A percentile compares a stretch with the other conserved stretches of the same genome.
phyloP scores from a whole-genome alignment of 78 protist species.

The Creolimax fragrantissima region DNA sequence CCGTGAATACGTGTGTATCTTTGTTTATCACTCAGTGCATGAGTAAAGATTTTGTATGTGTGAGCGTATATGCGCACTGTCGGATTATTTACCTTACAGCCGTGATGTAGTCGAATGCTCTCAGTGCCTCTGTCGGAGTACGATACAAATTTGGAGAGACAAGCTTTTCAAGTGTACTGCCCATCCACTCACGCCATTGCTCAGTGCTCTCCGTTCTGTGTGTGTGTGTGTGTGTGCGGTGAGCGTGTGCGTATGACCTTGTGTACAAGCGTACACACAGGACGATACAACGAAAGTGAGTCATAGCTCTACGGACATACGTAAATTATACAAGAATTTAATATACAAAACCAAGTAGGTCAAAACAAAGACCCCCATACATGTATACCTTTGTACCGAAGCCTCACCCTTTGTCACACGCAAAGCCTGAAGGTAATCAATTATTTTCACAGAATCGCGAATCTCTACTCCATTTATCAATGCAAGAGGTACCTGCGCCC shows the following conservation, averaged over 20 bases:
- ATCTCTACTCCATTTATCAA: neutral
- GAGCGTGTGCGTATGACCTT: too few species aligned
- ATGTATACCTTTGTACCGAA: neutral
- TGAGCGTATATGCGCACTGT: too few species aligned
- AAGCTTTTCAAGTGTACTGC: neutral
- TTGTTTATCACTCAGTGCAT: too few species aligned
- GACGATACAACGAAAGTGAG: too few species aligned
- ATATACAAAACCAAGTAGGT: neutral
- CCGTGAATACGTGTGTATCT: too few species aligned
- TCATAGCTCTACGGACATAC: neutral
- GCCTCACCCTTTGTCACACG: neutral
- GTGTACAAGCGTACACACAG: too few species aligned
- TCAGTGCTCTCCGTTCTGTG: neutral
- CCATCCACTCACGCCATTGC: conserved; percentile 16
- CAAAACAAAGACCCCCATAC: neutral
- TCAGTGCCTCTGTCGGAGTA: neutral
- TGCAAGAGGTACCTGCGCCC: neutral
- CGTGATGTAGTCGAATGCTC: neutral
- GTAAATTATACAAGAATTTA: neutral
- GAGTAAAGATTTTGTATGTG: too few species aligned
- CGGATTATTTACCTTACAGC: neutral
- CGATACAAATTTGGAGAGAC: conserved; percentile 5
- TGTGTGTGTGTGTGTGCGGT: neutral
- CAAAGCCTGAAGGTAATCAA: neutral
- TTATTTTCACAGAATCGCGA: neutral